These are phyloP conservation scores for Hibiscus mutabilis DNA, from an alignment of 345 rosid genomes.

Conservation along the genomic window DNA sequence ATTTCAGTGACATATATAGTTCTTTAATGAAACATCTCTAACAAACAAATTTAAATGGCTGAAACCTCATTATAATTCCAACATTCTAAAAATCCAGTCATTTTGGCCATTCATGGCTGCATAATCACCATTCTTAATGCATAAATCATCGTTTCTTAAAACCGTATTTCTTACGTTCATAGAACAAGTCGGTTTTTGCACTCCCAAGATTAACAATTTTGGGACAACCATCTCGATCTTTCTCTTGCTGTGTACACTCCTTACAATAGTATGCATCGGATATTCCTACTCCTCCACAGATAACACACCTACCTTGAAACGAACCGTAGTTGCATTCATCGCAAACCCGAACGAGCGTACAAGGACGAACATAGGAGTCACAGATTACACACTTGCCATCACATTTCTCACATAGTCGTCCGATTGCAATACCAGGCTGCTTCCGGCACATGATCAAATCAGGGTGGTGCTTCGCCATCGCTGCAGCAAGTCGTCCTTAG, in stretches of 20 bases:
- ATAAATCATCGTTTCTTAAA: not conserved
- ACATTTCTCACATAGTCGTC: slow-evolving; percentile 58
- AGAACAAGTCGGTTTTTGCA: not conserved
- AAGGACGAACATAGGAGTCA: slow-evolving; percentile 63
- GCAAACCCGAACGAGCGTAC: slow-evolving; percentile 65
- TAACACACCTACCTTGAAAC: not conserved
- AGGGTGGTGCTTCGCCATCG: slow-evolving; percentile 73
- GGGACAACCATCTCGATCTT: slow-evolving; percentile 63
- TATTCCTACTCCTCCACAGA: not conserved
- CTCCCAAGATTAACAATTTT: not conserved
- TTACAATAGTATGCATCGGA: slow-evolving; percentile 39
- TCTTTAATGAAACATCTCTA: too few species aligned
- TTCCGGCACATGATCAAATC: slow-evolving; percentile 72
- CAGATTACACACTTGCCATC: slow-evolving; percentile 71
- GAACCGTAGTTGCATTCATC: slow-evolving; percentile 55
- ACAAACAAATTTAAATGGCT: too few species aligned
- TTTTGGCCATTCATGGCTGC: too few species aligned
- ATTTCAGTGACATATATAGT: too few species aligned
- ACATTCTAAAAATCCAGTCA: too few species aligned
- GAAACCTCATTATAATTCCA: too few species aligned
- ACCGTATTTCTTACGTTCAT: not conserved
- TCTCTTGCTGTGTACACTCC: slow-evolving; percentile 72
- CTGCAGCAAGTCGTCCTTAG: not conserved
- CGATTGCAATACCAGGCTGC: slow-evolving; percentile 72
- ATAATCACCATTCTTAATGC: not conserved